Evolutionary conservation across 192 early-diverging fungal species (phyloP).

Genomic region (Backusella tarrabulga): DNA sequence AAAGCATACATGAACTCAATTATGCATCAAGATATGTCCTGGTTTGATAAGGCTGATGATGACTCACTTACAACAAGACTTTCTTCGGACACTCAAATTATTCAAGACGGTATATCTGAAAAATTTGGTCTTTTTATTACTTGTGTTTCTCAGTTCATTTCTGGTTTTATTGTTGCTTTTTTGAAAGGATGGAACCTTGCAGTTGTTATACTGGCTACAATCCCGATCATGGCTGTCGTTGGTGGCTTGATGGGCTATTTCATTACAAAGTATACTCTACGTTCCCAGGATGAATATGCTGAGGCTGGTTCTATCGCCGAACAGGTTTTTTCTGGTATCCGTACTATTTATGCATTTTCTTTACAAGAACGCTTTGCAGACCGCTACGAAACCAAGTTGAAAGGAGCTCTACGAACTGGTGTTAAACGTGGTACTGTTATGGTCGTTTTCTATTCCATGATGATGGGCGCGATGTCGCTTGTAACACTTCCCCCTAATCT

Average conservation of each 20-base stretch:
- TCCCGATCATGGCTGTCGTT: slow-evolving; percentile 63
- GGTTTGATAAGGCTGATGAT: slow-evolving; percentile 74
- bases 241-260: slow-evolving; percentile 33
- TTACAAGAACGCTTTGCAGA: slow-evolving; percentile 65
- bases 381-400: slow-evolving; percentile 60
- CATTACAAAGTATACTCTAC: slow-evolving; percentile 42
- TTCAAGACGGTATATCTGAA: slow-evolving; percentile 85
- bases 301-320: slow-evolving; percentile 80
- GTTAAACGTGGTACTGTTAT: slow-evolving; percentile 67
- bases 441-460: slow-evolving; percentile 81
- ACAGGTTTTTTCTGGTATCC: slow-evolving; percentile 77
- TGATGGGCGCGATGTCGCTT: slow-evolving; percentile 72
- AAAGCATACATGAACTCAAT: slow-evolving; percentile 69
- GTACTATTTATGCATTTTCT: slow-evolving; percentile 85
- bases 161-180: slow-evolving; percentile 82
- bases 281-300: slow-evolving; percentile 67
- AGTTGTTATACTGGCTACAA: slow-evolving; percentile 70
- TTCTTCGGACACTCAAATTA: slow-evolving; percentile 75
- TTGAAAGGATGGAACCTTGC: slow-evolving; percentile 68
- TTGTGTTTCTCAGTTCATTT: slow-evolving; percentile 61
- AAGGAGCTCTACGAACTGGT: slow-evolving; percentile 59
- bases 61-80: slow-evolving; percentile 86
- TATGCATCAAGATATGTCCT: slow-evolving; percentile 83
- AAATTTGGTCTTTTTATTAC: slow-evolving; percentile 75
- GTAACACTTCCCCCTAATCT: slow-evolving; percentile 68